Evolutionary conservation across 2,329 filamentous ascomycete species (phyloP), one percentile per base, ranked within the genome.

Genomic region (Nothopassalora personata): DNA sequence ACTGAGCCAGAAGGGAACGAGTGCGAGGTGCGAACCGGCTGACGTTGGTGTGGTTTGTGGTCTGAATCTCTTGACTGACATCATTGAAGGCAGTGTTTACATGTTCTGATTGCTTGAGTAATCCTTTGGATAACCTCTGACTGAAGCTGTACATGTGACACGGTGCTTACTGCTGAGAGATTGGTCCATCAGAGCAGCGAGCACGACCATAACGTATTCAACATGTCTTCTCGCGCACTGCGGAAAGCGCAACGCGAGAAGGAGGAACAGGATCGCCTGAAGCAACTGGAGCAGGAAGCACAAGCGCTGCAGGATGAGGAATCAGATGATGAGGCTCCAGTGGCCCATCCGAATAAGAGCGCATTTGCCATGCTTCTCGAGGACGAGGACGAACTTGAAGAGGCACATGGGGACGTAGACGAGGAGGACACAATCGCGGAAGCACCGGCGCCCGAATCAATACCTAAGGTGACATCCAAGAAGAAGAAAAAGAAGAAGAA

Each of bases 201-300:
- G 30, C 11, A 18, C 49, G 3, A 67, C 57, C 46, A 10, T 1
- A 31, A n/a, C 5, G 6, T 33, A 27, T 5, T 7, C 45, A 47
- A 15, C 45, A 88, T 88, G 85, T 87, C 85, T 47, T 84, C 84
- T 18, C 81, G 86, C 64, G 85, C 85, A n/a, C 73, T 88, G 56
- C 80, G 85, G 28, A 85, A 85, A 69, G 79, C 85, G 57, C 84
- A 86, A 70, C 80, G 80, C 63, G 82, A 86, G 75, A 80, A 80
- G 59, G 84, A 85, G 68, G 80, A 83, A 70, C 79, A 80, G 68
- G 77, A 80, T 64, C 77, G 79, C 63, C 74, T 79, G 30, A 71
- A 74, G 51, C 71, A 77, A 51, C 64, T 70, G n/a, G 64, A 71
- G 31, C 61, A 71, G 48, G 61, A 65, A 31, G 62, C 64, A n/a